A percentile compares a stretch with the other conserved stretches of the same genome.
phyloP scores from a whole-genome alignment of 768 basidiomycete species.

The Crucibulum laeve region DNA sequence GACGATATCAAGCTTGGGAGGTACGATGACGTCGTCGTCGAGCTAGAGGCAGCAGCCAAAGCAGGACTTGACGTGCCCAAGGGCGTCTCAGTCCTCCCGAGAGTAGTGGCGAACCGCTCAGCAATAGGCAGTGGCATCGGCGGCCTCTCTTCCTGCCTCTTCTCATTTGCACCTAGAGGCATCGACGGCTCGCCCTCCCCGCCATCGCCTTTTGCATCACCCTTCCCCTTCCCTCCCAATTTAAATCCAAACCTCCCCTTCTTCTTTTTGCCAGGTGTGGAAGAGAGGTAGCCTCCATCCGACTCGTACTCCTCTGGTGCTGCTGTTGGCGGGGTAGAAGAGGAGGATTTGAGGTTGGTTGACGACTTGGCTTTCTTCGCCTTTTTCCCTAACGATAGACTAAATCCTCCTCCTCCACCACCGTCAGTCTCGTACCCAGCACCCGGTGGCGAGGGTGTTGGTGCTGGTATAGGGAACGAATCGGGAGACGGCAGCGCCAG shows the following conservation, averaged over 20 bases:
- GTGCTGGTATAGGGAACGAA: too few relatives aligned
- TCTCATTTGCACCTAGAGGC: too few relatives aligned
- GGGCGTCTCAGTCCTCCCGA: conserved; percentile 11
- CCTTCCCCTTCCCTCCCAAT: conserved; percentile 37
- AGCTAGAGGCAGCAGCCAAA: conserved; percentile 9
- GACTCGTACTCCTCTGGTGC: too few relatives aligned
- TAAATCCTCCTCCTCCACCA: conserved; percentile 4
- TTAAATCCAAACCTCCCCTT: conserved; percentile 22
- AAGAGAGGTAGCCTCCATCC: conserved; percentile 27
- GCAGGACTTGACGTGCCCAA: conserved; percentile 7
- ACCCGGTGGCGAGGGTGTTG: too few relatives aligned
- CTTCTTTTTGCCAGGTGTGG: conserved; percentile 3
- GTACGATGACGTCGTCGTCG: conserved; percentile 3
- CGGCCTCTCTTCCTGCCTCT: conserved; percentile 19
- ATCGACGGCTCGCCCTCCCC: too few relatives aligned
- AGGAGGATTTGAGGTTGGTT: too few relatives aligned
- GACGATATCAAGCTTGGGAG: conserved; percentile 5
- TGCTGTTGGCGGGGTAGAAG: too few relatives aligned
- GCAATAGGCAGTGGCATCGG: conserved; percentile 41
- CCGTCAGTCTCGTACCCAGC: conserved; percentile 25
- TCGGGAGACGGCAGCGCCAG: too few relatives aligned
- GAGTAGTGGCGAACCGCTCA: conserved; percentile 38
- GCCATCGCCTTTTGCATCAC: too few relatives aligned
- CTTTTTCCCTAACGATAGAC: conserved; percentile 11
- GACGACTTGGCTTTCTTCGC: conserved; percentile 23